These are phyloP conservation scores for Cyberlindnera sargentensis DNA, from an alignment of 805 yeast genomes.

Conservation along the genomic window DNA sequence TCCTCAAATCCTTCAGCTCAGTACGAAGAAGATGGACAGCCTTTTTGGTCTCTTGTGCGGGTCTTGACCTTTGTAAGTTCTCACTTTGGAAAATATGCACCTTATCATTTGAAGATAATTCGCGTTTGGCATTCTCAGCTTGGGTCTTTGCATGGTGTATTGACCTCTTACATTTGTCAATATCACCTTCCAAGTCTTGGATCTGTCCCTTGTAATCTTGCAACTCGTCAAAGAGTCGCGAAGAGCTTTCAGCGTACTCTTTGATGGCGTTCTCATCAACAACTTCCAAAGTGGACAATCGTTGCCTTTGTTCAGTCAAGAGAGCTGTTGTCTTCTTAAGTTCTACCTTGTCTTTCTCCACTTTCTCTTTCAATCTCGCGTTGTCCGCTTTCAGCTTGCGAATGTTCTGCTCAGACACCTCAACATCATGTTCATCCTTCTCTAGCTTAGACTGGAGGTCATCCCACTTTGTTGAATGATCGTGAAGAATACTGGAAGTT, in stretches of 20 bases:
- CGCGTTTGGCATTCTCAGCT: constrained; percentile 13
- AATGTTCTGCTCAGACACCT: background rate
- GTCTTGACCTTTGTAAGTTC: constrained; percentile 1
- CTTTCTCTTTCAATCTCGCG: background rate
- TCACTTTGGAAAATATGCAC: constrained; percentile 36
- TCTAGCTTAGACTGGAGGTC: background rate
- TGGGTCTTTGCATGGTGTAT: constrained; percentile 24
- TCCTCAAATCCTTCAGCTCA: constrained; percentile 27
- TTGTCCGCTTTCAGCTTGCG: background rate
- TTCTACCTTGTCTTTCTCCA: background rate
- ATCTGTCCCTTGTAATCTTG: constrained; percentile 31
- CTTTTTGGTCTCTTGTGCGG: constrained; percentile 22
- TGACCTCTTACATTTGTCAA: constrained; percentile 29
- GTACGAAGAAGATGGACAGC: constrained; percentile 38
- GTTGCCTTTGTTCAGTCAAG: background rate
- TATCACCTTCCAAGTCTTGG: constrained; percentile 35
- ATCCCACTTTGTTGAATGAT: background rate
- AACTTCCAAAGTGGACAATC: constrained; percentile 1
- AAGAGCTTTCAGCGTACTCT: constrained; percentile 10
- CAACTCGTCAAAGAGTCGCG: constrained; percentile 24
- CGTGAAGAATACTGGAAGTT: background rate
- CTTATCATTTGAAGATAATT: constrained; percentile 42
- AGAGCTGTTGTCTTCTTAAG: background rate
- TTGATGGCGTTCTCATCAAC: constrained; percentile 3
- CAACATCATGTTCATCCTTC: background rate